Evolutionary conservation across 2,329 filamentous ascomycete species (phyloP).

Genomic region (Hortaea werneckii): DNA sequence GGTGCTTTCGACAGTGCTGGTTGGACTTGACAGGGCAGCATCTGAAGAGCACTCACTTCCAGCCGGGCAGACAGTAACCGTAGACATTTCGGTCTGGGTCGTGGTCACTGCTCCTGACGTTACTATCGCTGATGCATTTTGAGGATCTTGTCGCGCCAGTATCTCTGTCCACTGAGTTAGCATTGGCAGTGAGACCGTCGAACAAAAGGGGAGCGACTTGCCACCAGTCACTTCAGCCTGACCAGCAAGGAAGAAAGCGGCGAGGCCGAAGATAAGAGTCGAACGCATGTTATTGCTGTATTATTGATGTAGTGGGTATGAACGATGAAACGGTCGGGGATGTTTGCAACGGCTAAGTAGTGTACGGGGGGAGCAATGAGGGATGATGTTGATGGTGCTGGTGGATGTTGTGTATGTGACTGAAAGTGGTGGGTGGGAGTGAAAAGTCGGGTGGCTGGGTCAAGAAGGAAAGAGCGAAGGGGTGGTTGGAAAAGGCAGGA

Average conservation of each 20-base stretch:
- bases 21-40: constrained; percentile 10
- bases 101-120: constrained; percentile 6
- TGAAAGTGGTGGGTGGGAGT: background rate
- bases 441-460: background rate
- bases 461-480: background rate
- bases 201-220: constrained; percentile 2
- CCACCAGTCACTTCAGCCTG: constrained; percentile 17
- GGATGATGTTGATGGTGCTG: background rate
- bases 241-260: constrained; percentile 15
- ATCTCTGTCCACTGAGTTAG: background rate
- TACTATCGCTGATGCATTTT: constrained; percentile 2
- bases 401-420: background rate
- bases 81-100: constrained; percentile 1
- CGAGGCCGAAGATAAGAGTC: constrained; percentile 14
- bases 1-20: constrained; percentile 5
- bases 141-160: background rate
- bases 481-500: background rate
- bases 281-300: constrained; percentile 16
- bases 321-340: background rate
- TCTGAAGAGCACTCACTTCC: constrained; percentile 9
- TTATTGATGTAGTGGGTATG: constrained; percentile 1
- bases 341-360: background rate
- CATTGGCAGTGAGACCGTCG: background rate
- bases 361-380: background rate
- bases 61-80: constrained; percentile 5